phyloP scores from a whole-genome alignment of 2,329 filamentous ascomycete species.

The Sporothrix dimorphospora region DNA sequence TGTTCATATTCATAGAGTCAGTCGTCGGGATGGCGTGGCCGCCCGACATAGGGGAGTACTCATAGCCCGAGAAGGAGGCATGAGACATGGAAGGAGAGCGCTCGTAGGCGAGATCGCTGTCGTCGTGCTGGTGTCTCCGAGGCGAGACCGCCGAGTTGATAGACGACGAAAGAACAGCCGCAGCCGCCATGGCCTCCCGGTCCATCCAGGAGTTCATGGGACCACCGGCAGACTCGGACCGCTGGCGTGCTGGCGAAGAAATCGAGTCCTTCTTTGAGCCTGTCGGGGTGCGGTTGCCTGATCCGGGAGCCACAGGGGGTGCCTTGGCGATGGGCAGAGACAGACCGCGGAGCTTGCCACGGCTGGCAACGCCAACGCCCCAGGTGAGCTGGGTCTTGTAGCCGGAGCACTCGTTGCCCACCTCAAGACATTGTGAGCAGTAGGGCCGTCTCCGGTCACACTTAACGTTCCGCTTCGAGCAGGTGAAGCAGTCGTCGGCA shows the following conservation, averaged over 20 bases:
- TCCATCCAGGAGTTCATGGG: conserved; percentile 47
- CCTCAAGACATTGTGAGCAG: conserved; percentile 90
- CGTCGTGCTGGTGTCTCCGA: conserved; percentile 43
- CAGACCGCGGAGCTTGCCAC: conserved; percentile 89
- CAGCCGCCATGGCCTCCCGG: conserved; percentile 39
- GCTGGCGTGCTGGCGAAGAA: conserved; percentile 41
- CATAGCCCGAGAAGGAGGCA: conserved; percentile 44
- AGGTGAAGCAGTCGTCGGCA: conserved; percentile 93
- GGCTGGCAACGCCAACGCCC: conserved; percentile 93
- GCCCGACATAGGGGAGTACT: conserved; percentile 50
- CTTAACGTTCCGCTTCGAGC: conserved; percentile 77
- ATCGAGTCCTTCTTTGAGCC: conserved; percentile 51
- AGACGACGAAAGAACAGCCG: conserved; percentile 22
- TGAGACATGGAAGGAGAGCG: conserved; percentile 52
- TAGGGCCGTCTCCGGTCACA: conserved; percentile 93
- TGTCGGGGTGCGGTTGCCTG: conserved; percentile 25
- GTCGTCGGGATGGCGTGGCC: conserved; percentile 22
- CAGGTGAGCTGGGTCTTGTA: conserved; percentile 97
- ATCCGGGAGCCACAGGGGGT: conserved; percentile 53
- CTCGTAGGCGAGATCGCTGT: conserved; percentile 44
- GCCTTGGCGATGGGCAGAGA: conserved; percentile 71
- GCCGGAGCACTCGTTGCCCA: conserved; percentile 89
- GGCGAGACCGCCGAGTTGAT: conserved; percentile 36
- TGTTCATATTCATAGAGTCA: conserved; percentile 15
- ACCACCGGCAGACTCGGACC: conserved; percentile 49